Base-by-base conservation (phyloP, 805 yeast genomes). In the Spathaspora sp. region DNA sequence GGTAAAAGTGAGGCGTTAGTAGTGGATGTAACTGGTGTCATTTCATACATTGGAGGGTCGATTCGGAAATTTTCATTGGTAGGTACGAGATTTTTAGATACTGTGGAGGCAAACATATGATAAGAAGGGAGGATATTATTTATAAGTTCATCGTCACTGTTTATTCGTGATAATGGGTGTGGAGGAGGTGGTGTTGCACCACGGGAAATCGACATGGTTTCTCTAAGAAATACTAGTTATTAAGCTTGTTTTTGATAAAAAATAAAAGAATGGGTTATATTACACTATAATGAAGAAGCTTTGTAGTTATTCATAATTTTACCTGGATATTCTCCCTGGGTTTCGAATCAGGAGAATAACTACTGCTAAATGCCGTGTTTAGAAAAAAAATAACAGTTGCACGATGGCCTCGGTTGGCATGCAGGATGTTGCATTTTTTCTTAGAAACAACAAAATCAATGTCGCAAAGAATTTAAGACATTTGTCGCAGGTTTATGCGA, bases 41-140 rank as follows among this genome's bases (percentile, higher is more conserved):
- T 48, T 42, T 66, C 69, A 23, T 47, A 50, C 32, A 54, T 62
- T 2, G 79, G 79, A 2, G 79, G 79, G 38, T 70, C 73, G 8
- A 67, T 68, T 7, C 62, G 58, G 57, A 64, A 74, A 57, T 70
- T 73, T 52, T 74, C 79, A 38, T 70, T 67, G 10, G 69, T 57
- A 14, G 71, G 70, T 1, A 68, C 67, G 51, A 74, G 52, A 20
- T 64, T 64, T 51, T 70, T 70, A 43, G 74, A 67, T 8, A 75
- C 62, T 5, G 78, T 75, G 31, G 76, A 63, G 58, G 70, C 72
- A 60, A 66, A 73, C 78, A 75, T 74, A 42, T 73, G 73, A 56
- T 74, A 75, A 9, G 77, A 72, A 1, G 79, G 79, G 12, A 75
- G 63, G 35, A 75, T 75, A 47, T 72, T 69, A 47, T 58, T 64